Conservation (phyloP, 2,329 filamentous ascomycete genomes). For the Pseudocercospora crystallina region DNA sequence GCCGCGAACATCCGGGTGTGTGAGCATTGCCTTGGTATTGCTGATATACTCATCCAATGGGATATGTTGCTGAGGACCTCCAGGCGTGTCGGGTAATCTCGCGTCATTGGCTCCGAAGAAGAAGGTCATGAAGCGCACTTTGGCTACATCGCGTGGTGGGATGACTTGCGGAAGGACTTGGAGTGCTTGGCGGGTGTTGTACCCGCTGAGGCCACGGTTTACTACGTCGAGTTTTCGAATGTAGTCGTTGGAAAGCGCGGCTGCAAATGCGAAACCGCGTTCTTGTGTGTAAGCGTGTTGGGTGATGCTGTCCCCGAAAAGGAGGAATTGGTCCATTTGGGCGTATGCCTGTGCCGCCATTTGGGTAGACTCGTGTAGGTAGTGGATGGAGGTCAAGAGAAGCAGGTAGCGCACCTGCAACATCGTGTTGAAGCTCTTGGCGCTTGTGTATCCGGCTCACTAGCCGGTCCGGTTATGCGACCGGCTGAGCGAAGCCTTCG, state of each 20-base stretch:
- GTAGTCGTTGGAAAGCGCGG: constrained; percentile 68
- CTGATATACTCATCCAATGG: constrained; percentile 71
- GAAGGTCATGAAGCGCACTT: constrained; percentile 61
- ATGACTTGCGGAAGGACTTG: constrained; percentile 69
- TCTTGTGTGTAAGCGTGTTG: constrained; percentile 63
- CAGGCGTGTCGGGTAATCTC: constrained; percentile 61
- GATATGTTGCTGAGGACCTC: constrained; percentile 67
- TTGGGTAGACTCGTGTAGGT: no score
- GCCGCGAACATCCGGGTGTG: constrained; percentile 65
- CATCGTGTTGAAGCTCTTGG: no score
- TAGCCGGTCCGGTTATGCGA: no score
- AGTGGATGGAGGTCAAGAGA: no score
- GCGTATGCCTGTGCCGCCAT: no score
- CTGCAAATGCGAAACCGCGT: constrained; percentile 70
- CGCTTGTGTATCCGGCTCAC: no score
- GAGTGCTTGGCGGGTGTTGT: constrained; percentile 75
- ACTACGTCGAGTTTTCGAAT: constrained; percentile 78
- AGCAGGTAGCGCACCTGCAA: no score
- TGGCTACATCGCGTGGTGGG: constrained; percentile 60
- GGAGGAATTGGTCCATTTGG: constrained; percentile 53
- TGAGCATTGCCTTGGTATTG: constrained; percentile 71
- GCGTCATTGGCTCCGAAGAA: constrained; percentile 92
- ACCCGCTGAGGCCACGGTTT: constrained; percentile 83
- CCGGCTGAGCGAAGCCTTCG: no score
- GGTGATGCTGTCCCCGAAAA: constrained; percentile 89